Evolutionary conservation across 2,329 filamentous ascomycete species (phyloP).

Genomic region (Aspergillus oerlinghausenensis): DNA sequence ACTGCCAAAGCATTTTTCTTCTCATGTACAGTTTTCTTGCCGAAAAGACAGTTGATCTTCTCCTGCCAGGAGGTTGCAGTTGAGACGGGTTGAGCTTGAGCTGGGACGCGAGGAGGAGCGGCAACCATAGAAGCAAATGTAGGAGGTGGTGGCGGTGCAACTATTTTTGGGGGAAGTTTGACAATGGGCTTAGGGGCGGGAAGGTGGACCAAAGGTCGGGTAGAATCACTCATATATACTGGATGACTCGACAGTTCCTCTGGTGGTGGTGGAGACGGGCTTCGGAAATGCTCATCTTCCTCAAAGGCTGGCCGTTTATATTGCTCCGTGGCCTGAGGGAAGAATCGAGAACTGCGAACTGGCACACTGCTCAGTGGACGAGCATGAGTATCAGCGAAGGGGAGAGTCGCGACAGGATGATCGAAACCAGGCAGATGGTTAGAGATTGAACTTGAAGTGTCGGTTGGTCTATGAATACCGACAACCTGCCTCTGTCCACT

Average conservation of each 20-base stretch:
- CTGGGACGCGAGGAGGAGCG: constrained; percentile 29
- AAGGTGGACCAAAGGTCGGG: constrained; percentile 53
- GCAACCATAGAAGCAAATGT: constrained; percentile 42
- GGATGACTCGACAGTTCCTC: constrained; percentile 54
- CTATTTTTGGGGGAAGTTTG: constrained; percentile 64
- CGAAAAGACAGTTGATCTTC: constrained; percentile 72
- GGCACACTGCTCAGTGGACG: constrained; percentile 32
- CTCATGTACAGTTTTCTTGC: constrained; percentile 52
- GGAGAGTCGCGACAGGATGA: constrained; percentile 31
- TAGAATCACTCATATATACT: constrained; percentile 48
- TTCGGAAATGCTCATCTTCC: constrained; percentile 32
- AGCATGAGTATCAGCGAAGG: constrained; percentile 30
- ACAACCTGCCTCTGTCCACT: constrained; percentile 36
- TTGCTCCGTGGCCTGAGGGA: constrained; percentile 39
- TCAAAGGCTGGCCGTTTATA: constrained; percentile 28
- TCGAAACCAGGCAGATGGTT: constrained; percentile 35
- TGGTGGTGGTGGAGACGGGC: constrained; percentile 53
- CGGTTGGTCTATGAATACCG: constrained; percentile 31
- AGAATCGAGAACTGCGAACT: constrained; percentile 46
- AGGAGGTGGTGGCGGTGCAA: constrained; percentile 42
- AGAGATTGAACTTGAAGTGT: constrained; percentile 22
- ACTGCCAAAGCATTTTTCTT: constrained; percentile 56
- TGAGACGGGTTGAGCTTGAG: constrained; percentile 38
- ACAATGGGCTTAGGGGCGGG: constrained; percentile 67
- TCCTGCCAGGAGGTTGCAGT: constrained; percentile 66